These are phyloP conservation scores for Pyrenophora seminiperda DNA, from an alignment of 2,329 filamentous ascomycete species.

Conservation along the genomic window DNA sequence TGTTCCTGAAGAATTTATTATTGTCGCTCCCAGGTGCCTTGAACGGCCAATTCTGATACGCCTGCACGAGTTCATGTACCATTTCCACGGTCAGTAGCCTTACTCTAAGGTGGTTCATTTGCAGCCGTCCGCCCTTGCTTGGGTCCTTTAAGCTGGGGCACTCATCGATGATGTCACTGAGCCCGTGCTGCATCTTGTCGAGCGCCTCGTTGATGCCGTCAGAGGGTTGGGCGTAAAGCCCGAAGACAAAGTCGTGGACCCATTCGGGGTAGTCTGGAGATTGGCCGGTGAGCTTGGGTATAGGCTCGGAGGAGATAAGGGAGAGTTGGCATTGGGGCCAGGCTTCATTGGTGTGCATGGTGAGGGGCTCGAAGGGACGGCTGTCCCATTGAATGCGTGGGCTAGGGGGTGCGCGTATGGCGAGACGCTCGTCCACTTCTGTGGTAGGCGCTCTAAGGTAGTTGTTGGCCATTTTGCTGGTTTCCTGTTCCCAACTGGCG, in stretches of 20 bases:
- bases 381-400: conserved; percentile 64
- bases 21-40: conserved; percentile 29
- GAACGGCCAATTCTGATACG: conserved; percentile 46
- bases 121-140: conserved; percentile 38
- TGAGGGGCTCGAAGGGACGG: conserved; percentile 72
- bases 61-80: conserved; percentile 36
- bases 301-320: conserved; percentile 72
- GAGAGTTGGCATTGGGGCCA: conserved; percentile 64
- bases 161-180: conserved; percentile 32
- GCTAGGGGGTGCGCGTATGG: conserved; percentile 23
- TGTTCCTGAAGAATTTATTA: conserved; percentile 32
- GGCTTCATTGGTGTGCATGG: conserved; percentile 64
- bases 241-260: conserved; percentile 36
- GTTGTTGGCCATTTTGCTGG: conserved; percentile 6
- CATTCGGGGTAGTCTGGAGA: conserved; percentile 29
- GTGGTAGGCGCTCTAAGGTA: conserved; percentile 8
- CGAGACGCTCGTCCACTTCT: conserved; percentile 38
- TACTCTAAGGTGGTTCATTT: conserved; percentile 38
- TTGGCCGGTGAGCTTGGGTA: conserved; percentile 29
- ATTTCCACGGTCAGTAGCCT: conserved; percentile 42
- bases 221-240: conserved; percentile 15
- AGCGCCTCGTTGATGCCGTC: conserved; percentile 27
- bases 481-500: conserved; percentile 14
- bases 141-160: conserved; percentile 39
- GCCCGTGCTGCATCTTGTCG: conserved; percentile 38